Conservation (phyloP, 192 early-diverging fungal genomes). For the Backusella macrospora region DNA sequence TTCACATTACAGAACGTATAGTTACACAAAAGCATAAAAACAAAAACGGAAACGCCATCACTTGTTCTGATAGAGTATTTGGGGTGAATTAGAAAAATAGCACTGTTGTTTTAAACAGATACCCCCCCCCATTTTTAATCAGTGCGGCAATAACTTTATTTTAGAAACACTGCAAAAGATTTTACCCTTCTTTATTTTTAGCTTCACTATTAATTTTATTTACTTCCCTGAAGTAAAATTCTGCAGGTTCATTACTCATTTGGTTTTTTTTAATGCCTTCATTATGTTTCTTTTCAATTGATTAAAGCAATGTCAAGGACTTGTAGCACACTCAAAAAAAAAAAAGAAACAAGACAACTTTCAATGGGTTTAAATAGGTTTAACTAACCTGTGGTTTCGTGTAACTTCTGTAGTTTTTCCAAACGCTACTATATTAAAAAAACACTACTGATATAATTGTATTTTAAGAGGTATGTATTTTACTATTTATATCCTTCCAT, state of each 20-base stretch:
- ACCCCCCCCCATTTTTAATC: neutral
- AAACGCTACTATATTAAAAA: neutral
- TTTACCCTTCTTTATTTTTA: neutral
- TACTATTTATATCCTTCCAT: neutral
- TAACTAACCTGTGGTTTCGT: neutral
- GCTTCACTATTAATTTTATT: neutral
- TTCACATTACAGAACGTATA: too few relatives aligned
- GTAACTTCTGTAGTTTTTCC: neutral
- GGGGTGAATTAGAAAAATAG: too few relatives aligned
- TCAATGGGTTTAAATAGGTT: neutral
- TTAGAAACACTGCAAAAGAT: neutral
- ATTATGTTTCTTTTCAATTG: neutral
- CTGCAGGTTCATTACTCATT: neutral
- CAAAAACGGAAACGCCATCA: too few relatives aligned
- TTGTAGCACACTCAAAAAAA: neutral
- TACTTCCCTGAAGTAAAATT: neutral
- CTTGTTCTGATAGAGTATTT: too few relatives aligned
- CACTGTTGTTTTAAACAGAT: too few relatives aligned
- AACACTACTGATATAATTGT: neutral
- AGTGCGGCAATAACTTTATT: neutral
- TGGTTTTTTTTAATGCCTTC: neutral
- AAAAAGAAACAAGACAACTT: neutral
- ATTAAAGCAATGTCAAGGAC: neutral
- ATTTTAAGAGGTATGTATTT: conserved; percentile 13
- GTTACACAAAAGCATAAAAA: too few relatives aligned